These are phyloP conservation scores for Batkoa obscura DNA, from an alignment of 371 early-diverging fungal genomes.

Conservation along the genomic window DNA sequence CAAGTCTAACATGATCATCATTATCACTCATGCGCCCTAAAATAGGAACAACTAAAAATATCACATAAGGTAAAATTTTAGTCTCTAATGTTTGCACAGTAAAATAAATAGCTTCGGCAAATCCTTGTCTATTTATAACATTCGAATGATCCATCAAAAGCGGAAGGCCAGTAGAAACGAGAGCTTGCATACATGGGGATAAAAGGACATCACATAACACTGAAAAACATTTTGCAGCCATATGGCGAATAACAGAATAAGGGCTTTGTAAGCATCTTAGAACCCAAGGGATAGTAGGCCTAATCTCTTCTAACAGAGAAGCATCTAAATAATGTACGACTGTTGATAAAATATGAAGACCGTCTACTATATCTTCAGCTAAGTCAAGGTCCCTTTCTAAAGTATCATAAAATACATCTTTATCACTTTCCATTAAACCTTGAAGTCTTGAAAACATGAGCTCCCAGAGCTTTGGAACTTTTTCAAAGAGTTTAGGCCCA, in stretches of 20 bases:
- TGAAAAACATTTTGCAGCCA: constrained; percentile 63
- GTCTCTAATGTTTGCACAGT: constrained; percentile 45
- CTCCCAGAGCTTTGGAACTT: constrained; percentile 65
- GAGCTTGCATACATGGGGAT: constrained; percentile 48
- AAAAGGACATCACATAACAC: constrained; percentile 45
- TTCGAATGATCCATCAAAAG: constrained; percentile 51
- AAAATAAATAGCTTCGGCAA: constrained; percentile 52
- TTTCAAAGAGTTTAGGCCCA: constrained; percentile 41
- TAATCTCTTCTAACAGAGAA: not conserved
- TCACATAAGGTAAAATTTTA: constrained; percentile 76
- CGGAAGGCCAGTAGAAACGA: constrained; percentile 60
- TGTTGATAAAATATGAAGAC: constrained; percentile 47
- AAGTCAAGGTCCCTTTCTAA: not conserved
- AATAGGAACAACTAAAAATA: constrained; percentile 90
- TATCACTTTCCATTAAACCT: not conserved
- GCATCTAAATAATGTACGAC: constrained; percentile 43
- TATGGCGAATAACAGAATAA: constrained; percentile 55
- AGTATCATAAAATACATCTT: not conserved
- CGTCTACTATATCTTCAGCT: constrained; percentile 61
- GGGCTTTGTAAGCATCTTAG: constrained; percentile 29
- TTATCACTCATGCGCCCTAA: constrained; percentile 94
- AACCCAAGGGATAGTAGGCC: not conserved
- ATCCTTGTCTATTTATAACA: constrained; percentile 64
- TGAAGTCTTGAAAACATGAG: not conserved
- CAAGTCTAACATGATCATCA: constrained; percentile 68